Base-by-base conservation (phyloP, 2,329 filamentous ascomycete genomes). In the Xylaria polymorpha region DNA sequence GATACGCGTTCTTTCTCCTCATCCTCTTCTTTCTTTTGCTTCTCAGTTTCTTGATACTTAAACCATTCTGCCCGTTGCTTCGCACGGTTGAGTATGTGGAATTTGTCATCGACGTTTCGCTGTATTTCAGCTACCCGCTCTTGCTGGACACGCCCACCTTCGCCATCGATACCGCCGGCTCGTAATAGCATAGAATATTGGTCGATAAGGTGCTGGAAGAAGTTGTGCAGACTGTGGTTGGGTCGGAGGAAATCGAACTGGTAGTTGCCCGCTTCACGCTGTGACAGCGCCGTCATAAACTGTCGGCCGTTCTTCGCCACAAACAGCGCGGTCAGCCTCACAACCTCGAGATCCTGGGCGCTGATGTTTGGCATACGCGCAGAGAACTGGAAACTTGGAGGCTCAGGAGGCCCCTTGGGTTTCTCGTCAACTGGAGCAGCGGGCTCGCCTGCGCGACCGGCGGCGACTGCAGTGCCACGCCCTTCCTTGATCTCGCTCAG, bases 321-420 rank as follows among this genome's bases (percentile, higher is more conserved):
- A 81, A 96, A 98, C 32, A 97, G 85, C 22, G 96, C 96, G 43
- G 95, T 97, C 77, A 97, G 82, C 65, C 88, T 85, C 65, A 92
- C 85, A 59, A 91, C 85, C 74, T 91, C 89, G 71, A 98, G 83
- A 85, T 99, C 96, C 81, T 97, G 93, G 72, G 97, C 94, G 81
- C 92, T 97, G 83, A 99, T 97, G 74, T 94, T 95, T 67, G 96
- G 96, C 93, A 98, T 97, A 79, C 94, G 92, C 74, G 96, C 94
- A 65, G 94, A 97, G 83, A 98, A 99, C 74, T 92, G 89, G 78
- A 97, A 98, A 76, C 94, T 92, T 66, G 92, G 88, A 18, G 96
- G 96, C 77, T 94, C 90, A 51, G 91, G 90, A 8, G 95, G 95
- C 25, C 94, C 95, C 80, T 92, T 88, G 51, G 93, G 91, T 78